Evolutionary conservation across 345 rosid genomes (phyloP), one percentile per base, ranked within the genome.

Genomic region (Populus davidiana): DNA sequence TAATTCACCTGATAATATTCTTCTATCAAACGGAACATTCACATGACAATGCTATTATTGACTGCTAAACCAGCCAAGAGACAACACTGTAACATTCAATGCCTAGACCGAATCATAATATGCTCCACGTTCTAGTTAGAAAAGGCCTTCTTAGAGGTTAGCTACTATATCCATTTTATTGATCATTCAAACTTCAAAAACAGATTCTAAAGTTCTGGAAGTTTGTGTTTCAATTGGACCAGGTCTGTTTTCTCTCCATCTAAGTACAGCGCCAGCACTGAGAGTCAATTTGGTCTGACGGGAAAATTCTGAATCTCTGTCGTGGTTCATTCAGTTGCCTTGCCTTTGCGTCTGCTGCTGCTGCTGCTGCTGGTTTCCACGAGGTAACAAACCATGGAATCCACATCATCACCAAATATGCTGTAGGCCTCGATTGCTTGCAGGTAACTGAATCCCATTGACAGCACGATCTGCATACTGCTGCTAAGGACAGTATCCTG

Each of bases 351-450:
- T 74, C 97, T 81, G 85, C 91, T 85, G 82, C 93, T 81, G 35
- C 35, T 33, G 35, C 35, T 33, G 75, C 87, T 88, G 78, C 88
- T 85, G 12, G 93, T 94, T 81, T 96, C 98, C 83, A 96, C 6
- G 69, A 96, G 88, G 74, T 91, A 96, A 67, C 94, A 94, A 35
- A 96, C 96, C 89, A 94, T 89, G 6, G 99, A 96, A 73, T 96
- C 97, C 17, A 94, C 96, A 25, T 96, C 98, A 14, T 96, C 99
- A 38, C 98, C 99, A 10, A 94, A 96, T 78, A 96, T 91, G 87
- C 94, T 91, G 84, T 91, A 90, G 4, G 99, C 99, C 85, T 94
- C 96, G 2, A 89, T 84, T 43, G 80, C 97, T 86, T 96, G 98
- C 75, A 87, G 77, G 77, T 96, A 94, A 85, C 91, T 90, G 86